Evolutionary conservation across 495 filamentous ascomycete genomes (phyloP), one percentile per base, ranked within the genome.

Genomic region (Aspergillus wentii): DNA sequence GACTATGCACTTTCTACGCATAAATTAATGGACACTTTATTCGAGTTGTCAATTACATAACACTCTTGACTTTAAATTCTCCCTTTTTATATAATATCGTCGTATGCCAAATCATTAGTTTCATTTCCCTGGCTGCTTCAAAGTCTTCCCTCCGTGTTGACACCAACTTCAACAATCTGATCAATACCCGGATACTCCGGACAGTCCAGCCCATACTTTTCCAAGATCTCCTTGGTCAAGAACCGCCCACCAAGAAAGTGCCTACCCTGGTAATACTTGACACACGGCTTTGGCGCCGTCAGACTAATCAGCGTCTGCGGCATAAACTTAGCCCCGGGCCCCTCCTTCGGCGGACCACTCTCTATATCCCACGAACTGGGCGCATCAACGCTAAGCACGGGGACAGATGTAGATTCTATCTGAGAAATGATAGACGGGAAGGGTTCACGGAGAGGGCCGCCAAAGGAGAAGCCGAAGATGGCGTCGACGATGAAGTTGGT

Each of bases 381-480:
- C 10, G 87, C 88, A 51, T 98, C 92, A 8, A 98, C 88, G 3
- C 87, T 82, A 5, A 91, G 79, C 4, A 97, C 84, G 0, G 88
- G 85, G 14, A 91, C 52, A 10, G 62, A 64, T n/a, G 83, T 79
- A 10, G 77, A 70, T 33, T 83, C 76, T 35, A 98, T 72, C 11
- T 85, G 81, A 22, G 74, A 68, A 49, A 98, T 89, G 15, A 95
- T 82, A 2, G 74, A 65, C 0, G 80, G 79, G 53, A 97, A 97
- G 1, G 92, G 92, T 44, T 94, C 89, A 5, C 92, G 83, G 22
- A 98, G 79, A 33, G 88, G 79, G 8, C 88, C 90, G n/a, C 81
- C 80, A 66, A 97, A 97, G 49, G 84, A 89, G 72, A 97, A 98
- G 27, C 89, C 92, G 54, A 98, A 98, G 52, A 98, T 86, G 27